A percentile compares a stretch with the other conserved stretches of the same genome.
These are phyloP conservation scores for Pseudozyma sp. DNA, from an alignment of 1,284 basidiomycete species.

Conservation along the genomic window DNA sequence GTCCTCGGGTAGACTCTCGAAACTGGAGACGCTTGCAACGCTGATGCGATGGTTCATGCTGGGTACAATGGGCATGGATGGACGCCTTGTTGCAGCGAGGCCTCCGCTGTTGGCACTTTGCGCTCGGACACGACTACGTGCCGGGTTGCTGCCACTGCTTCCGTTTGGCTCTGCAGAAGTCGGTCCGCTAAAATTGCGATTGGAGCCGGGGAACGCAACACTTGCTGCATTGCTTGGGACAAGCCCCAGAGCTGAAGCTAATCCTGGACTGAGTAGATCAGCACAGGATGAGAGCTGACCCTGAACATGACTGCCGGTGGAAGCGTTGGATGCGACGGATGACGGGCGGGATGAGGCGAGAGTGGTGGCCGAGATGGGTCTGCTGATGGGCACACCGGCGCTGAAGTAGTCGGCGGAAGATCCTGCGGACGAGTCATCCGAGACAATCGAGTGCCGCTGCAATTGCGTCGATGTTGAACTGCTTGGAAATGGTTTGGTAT, in stretches of 20 bases:
- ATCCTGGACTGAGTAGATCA: slow-evolving; percentile 50
- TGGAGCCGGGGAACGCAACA: slow-evolving; percentile 24
- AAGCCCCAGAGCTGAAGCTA: slow-evolving; percentile 58
- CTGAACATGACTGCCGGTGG: slow-evolving; percentile 33
- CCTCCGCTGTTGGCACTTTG: slow-evolving; percentile 32
- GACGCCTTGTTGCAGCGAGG: slow-evolving; percentile 30
- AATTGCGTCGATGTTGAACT: slow-evolving; percentile 5
- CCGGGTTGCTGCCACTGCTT: slow-evolving; percentile 11
- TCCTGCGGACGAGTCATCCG: slow-evolving; percentile 40
- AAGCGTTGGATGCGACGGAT: slow-evolving; percentile 49
- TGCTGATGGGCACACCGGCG: slow-evolving; percentile 15
- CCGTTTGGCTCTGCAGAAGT: slow-evolving; percentile 1
- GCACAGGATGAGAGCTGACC: slow-evolving; percentile 48
- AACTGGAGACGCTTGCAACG: slow-evolving; percentile 57
- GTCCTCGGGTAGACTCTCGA: slow-evolving; percentile 63
- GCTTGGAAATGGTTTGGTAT: slow-evolving; percentile 8
- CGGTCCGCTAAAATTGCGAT: background rate
- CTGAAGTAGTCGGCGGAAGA: slow-evolving; percentile 37
- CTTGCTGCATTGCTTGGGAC: slow-evolving; percentile 15
- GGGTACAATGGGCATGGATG: slow-evolving; percentile 55
- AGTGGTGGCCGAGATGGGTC: slow-evolving; percentile 39
- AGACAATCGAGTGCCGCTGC: slow-evolving; percentile 38
- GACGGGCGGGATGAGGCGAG: slow-evolving; percentile 52
- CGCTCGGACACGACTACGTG: slow-evolving; percentile 26
- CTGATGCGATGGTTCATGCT: slow-evolving; percentile 52